phyloP scores from a whole-genome alignment of 2,329 filamentous ascomycete species.

The Pezicula radicicola region DNA sequence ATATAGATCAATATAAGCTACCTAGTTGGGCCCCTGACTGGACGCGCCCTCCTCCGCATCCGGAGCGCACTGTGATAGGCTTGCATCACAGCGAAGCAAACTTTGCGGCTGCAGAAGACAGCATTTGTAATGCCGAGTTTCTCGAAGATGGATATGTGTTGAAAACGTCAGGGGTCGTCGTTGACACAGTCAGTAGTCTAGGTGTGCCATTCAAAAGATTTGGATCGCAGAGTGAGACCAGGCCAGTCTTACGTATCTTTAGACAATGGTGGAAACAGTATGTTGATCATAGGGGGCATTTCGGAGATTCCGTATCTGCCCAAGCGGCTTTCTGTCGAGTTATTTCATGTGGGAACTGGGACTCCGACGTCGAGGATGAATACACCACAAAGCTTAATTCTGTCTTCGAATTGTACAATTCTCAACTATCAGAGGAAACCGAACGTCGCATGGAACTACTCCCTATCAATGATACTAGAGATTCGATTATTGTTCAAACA shows the following conservation, averaged over 20 bases:
- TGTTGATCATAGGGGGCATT: slow-evolving; percentile 4
- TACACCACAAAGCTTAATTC: slow-evolving; percentile 15
- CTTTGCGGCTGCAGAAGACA: slow-evolving; percentile 14
- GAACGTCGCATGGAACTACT: slow-evolving; percentile 8
- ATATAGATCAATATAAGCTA: slow-evolving; percentile 7
- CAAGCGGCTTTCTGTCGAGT: slow-evolving; percentile 15
- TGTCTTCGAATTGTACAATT: slow-evolving; percentile 12
- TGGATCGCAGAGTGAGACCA: slow-evolving; percentile 11
- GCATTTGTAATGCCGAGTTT: slow-evolving; percentile 11
- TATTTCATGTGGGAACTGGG: slow-evolving; percentile 23
- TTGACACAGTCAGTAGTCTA: slow-evolving; percentile 15
- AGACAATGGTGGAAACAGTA: slow-evolving; percentile 24
- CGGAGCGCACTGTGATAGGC: slow-evolving; percentile 12
- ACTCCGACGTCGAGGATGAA: slow-evolving; percentile 6
- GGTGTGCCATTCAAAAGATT: slow-evolving; percentile 13
- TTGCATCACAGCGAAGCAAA: slow-evolving; percentile 14
- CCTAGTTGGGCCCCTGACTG: slow-evolving; percentile 25
- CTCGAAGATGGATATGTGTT: slow-evolving; percentile 13
- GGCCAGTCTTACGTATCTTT: slow-evolving; percentile 12
- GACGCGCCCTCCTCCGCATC: slow-evolving; percentile 12
- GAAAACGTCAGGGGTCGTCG: slow-evolving; percentile 13
- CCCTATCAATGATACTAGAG: background rate
- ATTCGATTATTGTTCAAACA: background rate
- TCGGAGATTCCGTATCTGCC: slow-evolving; percentile 3
- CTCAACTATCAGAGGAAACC: slow-evolving; percentile 5